Evolutionary conservation across 192 early-diverging fungal species (phyloP), one percentile per base, ranked within the genome.

Genomic region (Coemansia sp.): DNA sequence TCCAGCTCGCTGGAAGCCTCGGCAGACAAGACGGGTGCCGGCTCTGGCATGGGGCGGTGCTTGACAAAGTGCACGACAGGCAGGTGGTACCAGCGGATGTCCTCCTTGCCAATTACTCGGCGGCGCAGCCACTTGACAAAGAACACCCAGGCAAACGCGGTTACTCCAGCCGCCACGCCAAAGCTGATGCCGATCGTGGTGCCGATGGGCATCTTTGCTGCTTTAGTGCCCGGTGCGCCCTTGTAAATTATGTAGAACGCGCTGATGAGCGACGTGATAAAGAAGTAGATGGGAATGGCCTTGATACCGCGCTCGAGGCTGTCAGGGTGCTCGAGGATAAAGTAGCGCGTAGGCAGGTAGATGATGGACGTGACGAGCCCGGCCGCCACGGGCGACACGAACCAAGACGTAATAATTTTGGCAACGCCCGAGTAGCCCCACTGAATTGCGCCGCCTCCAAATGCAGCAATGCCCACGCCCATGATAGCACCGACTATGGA

Each of bases 401-500:
- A 84, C 88, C 89, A 92, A 19, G 86, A 88, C 13, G 83, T 73
- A 63, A 90, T 72, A 51, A 90, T 90, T 41, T 79, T 75, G 58
- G 65, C 72, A 18, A 76, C 62, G 13, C 72, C 74, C 13, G 35
- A 48, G 61, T 70, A 82, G 19, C 58, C 60, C 88, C 88, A 91
- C 41, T 82, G 65, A 47, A 90, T 80, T 45, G 82, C 62, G 10
- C 62, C 52, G 21, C 62, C 63, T 34, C 87, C 87, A 47, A 85
- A 89, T 9, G 81, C 85, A 57, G 88, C 68, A 42, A 92, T 85
- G 56, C 89, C 87, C 14, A 85, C 80, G 56, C 90, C 86, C 34
- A 78, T 67, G 49, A 93, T 72, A 25, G 85, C 88, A 56, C 89
- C 90, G 35, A 93, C 85, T 63, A 93, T 91, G 41, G 86, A 82